Evolutionary conservation across 2,329 filamentous ascomycete genomes (phyloP).

Genomic region (Aschersonia sp.): DNA sequence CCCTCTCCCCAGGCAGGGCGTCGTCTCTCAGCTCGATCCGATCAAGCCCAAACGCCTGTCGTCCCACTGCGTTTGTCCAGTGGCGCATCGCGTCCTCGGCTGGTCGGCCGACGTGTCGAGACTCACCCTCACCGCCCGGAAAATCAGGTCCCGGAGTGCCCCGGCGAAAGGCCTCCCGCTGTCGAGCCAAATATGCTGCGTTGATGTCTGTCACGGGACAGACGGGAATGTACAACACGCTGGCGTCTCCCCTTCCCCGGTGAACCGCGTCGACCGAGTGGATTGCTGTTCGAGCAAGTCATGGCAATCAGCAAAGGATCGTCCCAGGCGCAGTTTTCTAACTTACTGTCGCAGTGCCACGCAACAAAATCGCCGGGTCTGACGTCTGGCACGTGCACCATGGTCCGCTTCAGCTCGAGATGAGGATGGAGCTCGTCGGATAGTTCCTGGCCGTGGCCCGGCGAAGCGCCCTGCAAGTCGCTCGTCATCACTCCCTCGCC

Average conservation of each 20-base stretch:
- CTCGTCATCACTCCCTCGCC: conserved; percentile 29
- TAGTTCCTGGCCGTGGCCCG: conserved; percentile 57
- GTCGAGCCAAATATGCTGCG: conserved; percentile 52
- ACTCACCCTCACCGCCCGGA: conserved; percentile 56
- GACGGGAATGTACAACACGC: conserved; percentile 78
- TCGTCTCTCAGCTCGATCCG: conserved; percentile 14
- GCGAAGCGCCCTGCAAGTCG: conserved; percentile 56
- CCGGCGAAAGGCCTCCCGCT: conserved; percentile 53
- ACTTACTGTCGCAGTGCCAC: conserved; percentile 63
- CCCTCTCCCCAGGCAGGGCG: conserved; percentile 19
- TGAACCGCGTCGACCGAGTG: conserved; percentile 78
- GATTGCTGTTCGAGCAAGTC: conserved; percentile 30
- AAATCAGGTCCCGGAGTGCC: conserved; percentile 60
- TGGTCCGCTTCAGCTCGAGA: conserved; percentile 48
- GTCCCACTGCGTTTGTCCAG: conserved; percentile 17
- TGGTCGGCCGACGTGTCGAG: conserved; percentile 32
- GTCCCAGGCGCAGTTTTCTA: not conserved
- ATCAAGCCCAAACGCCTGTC: conserved; percentile 30
- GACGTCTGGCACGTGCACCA: conserved; percentile 56
- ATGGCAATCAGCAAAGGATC: not conserved
- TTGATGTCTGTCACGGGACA: conserved; percentile 69
- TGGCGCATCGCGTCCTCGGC: conserved; percentile 21
- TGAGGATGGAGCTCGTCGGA: conserved; percentile 57
- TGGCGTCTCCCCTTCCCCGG: conserved; percentile 55
- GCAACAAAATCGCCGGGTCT: conserved; percentile 64